Percentiles rank a stretch among this genome's conserved stretches.
Conservation (phyloP, 768 basidiomycete genomes). For the Clathrus columnatus region DNA sequence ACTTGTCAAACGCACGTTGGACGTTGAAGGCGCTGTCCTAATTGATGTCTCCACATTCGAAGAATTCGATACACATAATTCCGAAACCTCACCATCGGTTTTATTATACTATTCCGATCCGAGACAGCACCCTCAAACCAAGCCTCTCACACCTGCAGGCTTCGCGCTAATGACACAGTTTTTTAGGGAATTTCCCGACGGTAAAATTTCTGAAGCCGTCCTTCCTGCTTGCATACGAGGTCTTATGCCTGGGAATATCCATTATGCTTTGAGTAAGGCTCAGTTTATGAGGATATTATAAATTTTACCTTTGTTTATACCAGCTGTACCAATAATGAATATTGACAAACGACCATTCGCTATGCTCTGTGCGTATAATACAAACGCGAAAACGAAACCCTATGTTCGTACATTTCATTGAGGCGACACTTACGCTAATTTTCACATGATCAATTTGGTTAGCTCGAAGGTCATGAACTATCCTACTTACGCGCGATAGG, state of each 20-base stretch:
- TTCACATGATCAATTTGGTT: background rate
- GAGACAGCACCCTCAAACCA: constrained; percentile 40
- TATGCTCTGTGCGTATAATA: constrained; percentile 85
- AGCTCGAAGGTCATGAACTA: constrained; percentile 84
- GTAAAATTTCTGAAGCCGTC: constrained; percentile 80
- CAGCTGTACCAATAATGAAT: constrained; percentile 88
- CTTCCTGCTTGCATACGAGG: constrained; percentile 76
- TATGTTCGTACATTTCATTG: constrained; percentile 45
- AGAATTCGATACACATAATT: constrained; percentile 57
- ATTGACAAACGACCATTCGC: constrained; percentile 90
- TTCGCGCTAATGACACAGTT: constrained; percentile 69
- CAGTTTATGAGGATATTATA: background rate
- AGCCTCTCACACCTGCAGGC: constrained; percentile 57
- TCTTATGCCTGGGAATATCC: constrained; percentile 68
- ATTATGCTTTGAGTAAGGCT: constrained; percentile 77
- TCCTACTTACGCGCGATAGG: constrained; percentile 90
- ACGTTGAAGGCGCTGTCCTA: constrained; percentile 86
- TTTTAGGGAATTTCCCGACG: constrained; percentile 73
- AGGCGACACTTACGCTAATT: background rate
- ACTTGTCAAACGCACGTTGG: constrained; percentile 81
- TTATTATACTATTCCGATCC: constrained; percentile 63
- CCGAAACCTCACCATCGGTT: constrained; percentile 56
- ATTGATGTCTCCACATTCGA: constrained; percentile 91
- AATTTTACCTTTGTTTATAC: constrained; percentile 8
- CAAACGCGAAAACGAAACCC: constrained; percentile 67